phyloP scores from a whole-genome alignment of 1,284 basidiomycete species.

The Irpex rosettiformis region DNA sequence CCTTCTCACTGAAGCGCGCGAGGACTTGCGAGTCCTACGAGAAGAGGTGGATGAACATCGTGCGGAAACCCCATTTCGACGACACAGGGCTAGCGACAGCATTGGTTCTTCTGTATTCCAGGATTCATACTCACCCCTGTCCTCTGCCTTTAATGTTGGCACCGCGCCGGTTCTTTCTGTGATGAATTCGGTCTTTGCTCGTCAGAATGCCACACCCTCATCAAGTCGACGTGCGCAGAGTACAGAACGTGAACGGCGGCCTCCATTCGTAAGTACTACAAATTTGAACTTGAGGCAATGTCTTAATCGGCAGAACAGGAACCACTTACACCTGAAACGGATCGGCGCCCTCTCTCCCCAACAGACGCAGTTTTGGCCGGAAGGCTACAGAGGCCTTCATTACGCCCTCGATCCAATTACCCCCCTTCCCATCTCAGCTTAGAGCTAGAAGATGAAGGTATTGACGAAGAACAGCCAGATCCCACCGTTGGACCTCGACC shows the following conservation, averaged over 20 bases:
- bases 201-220: constrained; percentile 14
- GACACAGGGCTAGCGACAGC: constrained; percentile 24
- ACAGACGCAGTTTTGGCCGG: constrained; percentile 43
- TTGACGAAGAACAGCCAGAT: constrained; percentile 30
- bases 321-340: constrained; percentile 59
- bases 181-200: constrained; percentile 20
- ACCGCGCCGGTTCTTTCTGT: constrained; percentile 23
- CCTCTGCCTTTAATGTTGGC: constrained; percentile 27
- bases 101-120: constrained; percentile 18
- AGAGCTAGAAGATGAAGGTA: constrained; percentile 45
- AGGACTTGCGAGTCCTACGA: constrained; percentile 66
- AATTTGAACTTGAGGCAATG: background rate
- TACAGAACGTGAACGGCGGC: constrained; percentile 24
- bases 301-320: constrained; percentile 36
- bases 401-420: constrained; percentile 35
- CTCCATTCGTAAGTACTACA: constrained; percentile 37
- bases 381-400: constrained; percentile 39
- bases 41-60: constrained; percentile 74
- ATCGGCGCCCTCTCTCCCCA: constrained; percentile 53
- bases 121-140: constrained; percentile 21
- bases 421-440: constrained; percentile 40
- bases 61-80: constrained; percentile 33
- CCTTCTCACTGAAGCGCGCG: constrained; percentile 71
- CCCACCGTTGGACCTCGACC: constrained; percentile 37
- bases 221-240: constrained; percentile 26